Evolutionary conservation across 164 flowering plant genomes (phyloP).

Genomic region (Annona squamosa): DNA sequence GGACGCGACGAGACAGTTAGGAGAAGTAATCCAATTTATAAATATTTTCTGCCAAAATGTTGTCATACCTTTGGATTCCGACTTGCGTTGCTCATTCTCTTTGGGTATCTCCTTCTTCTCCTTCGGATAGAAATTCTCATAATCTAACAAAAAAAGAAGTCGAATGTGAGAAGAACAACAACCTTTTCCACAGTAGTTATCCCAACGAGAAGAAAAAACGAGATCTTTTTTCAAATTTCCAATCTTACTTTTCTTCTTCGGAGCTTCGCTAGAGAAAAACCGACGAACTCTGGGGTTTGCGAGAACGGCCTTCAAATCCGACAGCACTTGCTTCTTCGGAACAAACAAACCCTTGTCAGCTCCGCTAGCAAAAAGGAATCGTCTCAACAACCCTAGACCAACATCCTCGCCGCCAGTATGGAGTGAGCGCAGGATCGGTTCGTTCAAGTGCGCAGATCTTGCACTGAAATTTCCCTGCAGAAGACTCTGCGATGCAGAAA

Average conservation of each 20-base stretch:
- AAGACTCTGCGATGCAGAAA: constrained; percentile 9
- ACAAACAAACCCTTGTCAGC: constrained; percentile 18
- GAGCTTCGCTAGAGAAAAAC: constrained; percentile 56
- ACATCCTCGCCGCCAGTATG: constrained; percentile 14
- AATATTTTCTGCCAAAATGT: not conserved
- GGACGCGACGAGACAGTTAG: too few species aligned
- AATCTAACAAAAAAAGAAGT: constrained; percentile 33
- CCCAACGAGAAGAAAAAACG: constrained; percentile 1
- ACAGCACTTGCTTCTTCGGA: constrained; percentile 15
- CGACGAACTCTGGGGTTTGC: constrained; percentile 45
- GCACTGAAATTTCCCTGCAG: constrained; percentile 23
- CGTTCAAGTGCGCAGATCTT: constrained; percentile 23
- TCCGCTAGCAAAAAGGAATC: constrained; percentile 47
- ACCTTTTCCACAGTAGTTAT: not conserved
- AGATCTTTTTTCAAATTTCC: not conserved
- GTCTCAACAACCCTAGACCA: constrained; percentile 42
- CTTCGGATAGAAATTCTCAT: constrained; percentile 77
- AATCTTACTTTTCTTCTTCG: constrained; percentile 72
- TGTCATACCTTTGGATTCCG: constrained; percentile 61
- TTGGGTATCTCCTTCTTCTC: constrained; percentile 73
- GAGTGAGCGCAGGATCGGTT: constrained; percentile 7
- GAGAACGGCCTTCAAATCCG: constrained; percentile 32
- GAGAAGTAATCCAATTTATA: too few species aligned
- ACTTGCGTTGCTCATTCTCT: constrained; percentile 40
- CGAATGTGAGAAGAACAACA: not conserved